These are phyloP conservation scores for Penicillium simplicissimum DNA, from an alignment of 495 filamentous ascomycete genomes.

Conservation along the genomic window DNA sequence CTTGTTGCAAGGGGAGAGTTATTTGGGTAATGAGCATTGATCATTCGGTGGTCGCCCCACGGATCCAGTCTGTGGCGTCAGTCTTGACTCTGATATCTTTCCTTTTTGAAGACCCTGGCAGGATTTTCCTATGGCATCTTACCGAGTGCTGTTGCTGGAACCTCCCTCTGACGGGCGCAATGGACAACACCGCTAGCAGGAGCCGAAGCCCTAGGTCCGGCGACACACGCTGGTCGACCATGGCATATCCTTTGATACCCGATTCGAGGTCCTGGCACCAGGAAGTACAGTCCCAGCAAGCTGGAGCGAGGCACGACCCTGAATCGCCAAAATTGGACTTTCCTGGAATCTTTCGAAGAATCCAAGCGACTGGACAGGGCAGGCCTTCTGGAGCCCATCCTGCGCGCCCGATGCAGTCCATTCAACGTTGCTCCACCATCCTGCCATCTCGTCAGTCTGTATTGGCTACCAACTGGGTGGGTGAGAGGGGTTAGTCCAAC, in stretches of 20 bases:
- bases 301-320: background rate
- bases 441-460: background rate
- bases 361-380: background rate
- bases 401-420: slow-evolving; percentile 3
- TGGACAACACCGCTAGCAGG: background rate
- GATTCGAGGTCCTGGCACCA: background rate
- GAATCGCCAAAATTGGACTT: background rate
- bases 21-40: background rate
- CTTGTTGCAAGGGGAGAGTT: no score
- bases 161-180: no score
- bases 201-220: background rate
- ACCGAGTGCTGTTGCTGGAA: no score
- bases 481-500: slow-evolving; percentile 9
- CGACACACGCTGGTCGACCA: background rate
- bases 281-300: background rate
- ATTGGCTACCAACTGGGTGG: slow-evolving; percentile 21
- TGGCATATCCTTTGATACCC: background rate
- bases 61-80: background rate
- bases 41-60: background rate
- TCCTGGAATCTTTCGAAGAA: background rate
- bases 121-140: no score
- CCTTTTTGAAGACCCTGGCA: background rate
- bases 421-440: slow-evolving; percentile 9
- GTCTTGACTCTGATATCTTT: background rate
- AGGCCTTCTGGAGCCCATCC: background rate